A percentile compares a stretch with the other conserved stretches of the same genome.
These are phyloP conservation scores for Debaryomyces psychrophilus DNA, from an alignment of 1,139 yeast genomes.

Conservation along the genomic window DNA sequence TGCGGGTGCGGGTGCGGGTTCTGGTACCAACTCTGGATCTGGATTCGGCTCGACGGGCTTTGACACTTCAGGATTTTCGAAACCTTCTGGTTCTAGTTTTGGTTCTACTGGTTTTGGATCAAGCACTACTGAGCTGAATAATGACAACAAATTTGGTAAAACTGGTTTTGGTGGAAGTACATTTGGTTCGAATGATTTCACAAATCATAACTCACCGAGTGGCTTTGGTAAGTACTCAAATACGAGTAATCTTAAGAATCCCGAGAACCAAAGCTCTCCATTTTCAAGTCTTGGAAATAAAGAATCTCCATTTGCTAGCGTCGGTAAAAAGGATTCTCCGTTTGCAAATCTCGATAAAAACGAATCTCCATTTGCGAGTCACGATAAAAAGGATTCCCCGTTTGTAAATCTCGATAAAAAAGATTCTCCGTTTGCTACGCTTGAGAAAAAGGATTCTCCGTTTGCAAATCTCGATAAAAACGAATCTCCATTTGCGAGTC, in stretches of 20 bases:
- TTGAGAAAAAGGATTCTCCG: too few species aligned
- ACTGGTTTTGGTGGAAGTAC: not conserved
- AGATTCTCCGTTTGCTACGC: not conserved
- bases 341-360: constrained; percentile 10
- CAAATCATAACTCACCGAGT: not conserved
- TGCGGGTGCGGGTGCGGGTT: too few species aligned
- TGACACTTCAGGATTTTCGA: constrained; percentile 16
- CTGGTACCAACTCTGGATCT: too few species aligned
- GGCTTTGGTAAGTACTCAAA: constrained; percentile 10
- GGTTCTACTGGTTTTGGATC: constrained; percentile 21
- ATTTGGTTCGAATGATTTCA: not conserved
- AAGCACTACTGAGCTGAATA: constrained; percentile 16
- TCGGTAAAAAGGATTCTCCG: constrained; percentile 13
- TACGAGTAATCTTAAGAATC: not conserved
- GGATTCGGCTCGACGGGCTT: not conserved
- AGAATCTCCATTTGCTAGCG: constrained; percentile 13
- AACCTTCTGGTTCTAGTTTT: constrained; percentile 8
- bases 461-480: too few species aligned
- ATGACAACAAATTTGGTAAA: constrained; percentile 6
- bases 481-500: too few species aligned
- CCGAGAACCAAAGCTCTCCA: constrained; percentile 3
- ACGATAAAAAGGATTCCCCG: not conserved
- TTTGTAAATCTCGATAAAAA: not conserved
- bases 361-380: constrained; percentile 12
- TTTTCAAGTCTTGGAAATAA: constrained; percentile 7